Conservation (phyloP, 164 flowering plant genomes). For the Piper longum region DNA sequence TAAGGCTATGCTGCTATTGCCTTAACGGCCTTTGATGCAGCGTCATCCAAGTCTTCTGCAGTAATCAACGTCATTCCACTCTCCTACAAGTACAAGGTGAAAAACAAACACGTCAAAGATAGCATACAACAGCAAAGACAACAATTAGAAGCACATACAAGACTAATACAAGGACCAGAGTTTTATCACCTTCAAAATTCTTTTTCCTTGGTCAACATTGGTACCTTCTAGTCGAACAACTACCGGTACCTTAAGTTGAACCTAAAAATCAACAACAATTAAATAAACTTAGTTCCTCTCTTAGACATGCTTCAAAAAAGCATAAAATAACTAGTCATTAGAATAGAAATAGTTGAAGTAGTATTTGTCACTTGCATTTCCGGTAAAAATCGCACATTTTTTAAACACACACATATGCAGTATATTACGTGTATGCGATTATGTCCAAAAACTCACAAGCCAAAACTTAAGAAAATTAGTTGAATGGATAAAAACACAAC, state of each 20-base stretch:
- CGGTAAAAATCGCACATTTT: too few species aligned
- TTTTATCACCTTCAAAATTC: constrained; percentile 71
- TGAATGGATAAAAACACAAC: background rate
- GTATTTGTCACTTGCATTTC: too few species aligned
- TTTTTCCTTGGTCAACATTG: constrained; percentile 94
- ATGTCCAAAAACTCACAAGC: too few species aligned
- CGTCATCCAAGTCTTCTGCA: constrained; percentile 93
- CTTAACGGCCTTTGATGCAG: constrained; percentile 93
- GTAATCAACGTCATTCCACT: constrained; percentile 79
- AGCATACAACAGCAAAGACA: background rate
- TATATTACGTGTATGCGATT: too few species aligned
- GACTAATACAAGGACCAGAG: background rate
- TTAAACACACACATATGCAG: too few species aligned
- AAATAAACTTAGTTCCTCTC: background rate
- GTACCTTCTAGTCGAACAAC: constrained; percentile 97
- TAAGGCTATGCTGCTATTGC: constrained; percentile 19
- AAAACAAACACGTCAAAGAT: background rate
- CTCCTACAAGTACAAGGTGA: constrained; percentile 13
- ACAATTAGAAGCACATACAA: background rate
- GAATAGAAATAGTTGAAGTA: background rate
- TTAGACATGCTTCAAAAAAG: background rate
- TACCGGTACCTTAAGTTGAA: constrained; percentile 79
- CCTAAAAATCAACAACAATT: constrained; percentile 26
- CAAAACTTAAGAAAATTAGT: too few species aligned
- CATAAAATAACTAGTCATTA: background rate